phyloP scores from a whole-genome alignment of 495 filamentous ascomycete species.

The Tuber aestivum region DNA sequence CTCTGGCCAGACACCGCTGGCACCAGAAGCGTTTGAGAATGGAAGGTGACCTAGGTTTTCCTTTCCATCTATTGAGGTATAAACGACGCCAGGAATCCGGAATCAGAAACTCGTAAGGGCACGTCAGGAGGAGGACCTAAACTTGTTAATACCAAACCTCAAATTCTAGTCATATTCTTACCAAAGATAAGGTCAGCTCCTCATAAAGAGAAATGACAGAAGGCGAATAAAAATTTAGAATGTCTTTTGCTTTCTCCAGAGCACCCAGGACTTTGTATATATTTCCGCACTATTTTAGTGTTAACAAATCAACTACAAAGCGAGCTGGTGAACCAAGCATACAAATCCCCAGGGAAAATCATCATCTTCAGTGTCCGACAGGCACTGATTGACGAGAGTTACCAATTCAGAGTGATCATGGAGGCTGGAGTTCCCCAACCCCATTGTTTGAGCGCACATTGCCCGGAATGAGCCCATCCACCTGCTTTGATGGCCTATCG shows the following conservation, averaged over 20 bases:
- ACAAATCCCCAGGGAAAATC: slow-evolving; percentile 14
- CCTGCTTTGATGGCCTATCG: slow-evolving; percentile 4
- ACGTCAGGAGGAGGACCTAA: slow-evolving; percentile 14
- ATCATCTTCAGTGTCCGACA: not conserved
- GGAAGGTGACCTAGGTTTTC: slow-evolving; percentile 6
- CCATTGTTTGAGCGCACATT: not conserved
- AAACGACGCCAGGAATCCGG: slow-evolving; percentile 7
- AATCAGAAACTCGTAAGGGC: slow-evolving; percentile 9
- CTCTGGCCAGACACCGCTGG: not conserved
- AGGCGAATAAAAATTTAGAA: slow-evolving; percentile 1
- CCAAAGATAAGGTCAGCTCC: slow-evolving; percentile 11
- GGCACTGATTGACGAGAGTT: not conserved
- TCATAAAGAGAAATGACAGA: slow-evolving; percentile 14
- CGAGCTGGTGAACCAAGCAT: not conserved
- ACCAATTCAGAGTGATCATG: not conserved
- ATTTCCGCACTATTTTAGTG: slow-evolving; percentile 11
- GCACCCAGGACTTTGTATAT: not conserved
- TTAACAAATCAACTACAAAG: not conserved
- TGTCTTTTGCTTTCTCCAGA: not conserved
- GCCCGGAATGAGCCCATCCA: not conserved
- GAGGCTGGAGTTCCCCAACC: too few species aligned
- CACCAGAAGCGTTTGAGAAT: not conserved
- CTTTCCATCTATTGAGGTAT: slow-evolving; percentile 1
- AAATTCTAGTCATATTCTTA: not conserved
- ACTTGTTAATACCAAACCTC: not conserved